A percentile compares a stretch with the other conserved stretches of the same genome.
These are phyloP conservation scores for Auricularia auricula-judae DNA, from an alignment of 768 basidiomycete species.

Conservation along the genomic window DNA sequence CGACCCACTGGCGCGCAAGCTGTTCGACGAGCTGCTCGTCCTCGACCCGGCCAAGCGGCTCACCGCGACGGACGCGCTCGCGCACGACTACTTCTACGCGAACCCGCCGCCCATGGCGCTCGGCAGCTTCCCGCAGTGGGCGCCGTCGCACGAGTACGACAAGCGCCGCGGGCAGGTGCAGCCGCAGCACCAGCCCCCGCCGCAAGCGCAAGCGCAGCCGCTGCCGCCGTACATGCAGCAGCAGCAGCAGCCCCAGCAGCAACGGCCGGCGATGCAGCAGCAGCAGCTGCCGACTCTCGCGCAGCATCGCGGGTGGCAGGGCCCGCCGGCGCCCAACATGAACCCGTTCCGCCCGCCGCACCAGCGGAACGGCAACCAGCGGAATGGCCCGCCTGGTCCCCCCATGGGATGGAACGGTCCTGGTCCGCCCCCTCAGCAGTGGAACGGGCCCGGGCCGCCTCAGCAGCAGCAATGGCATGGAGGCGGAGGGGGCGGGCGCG, in stretches of 20 bases:
- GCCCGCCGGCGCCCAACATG: too few relatives aligned
- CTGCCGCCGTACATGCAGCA: background rate
- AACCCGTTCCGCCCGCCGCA: too few relatives aligned
- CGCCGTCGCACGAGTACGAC: conserved; percentile 8
- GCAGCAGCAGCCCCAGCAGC: background rate
- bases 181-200: background rate
- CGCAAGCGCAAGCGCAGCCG: background rate
- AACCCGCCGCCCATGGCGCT: conserved; percentile 55
- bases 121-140: conserved; percentile 8
- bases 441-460: background rate
- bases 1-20: conserved; percentile 62
- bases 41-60: conserved; percentile 78
- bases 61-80: conserved; percentile 76
- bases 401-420: background rate
- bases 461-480: background rate
- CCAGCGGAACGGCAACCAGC: too few relatives aligned
- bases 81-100: conserved; percentile 92
- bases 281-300: background rate
- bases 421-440: background rate
- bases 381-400: too few relatives aligned
- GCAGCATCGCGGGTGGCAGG: background rate
- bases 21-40: conserved; percentile 70
- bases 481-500: background rate
- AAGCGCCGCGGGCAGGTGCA: background rate
- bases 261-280: background rate